phyloP scores from a whole-genome alignment of 495 filamentous ascomycete species.

The Hyaloscypha bicolor region DNA sequence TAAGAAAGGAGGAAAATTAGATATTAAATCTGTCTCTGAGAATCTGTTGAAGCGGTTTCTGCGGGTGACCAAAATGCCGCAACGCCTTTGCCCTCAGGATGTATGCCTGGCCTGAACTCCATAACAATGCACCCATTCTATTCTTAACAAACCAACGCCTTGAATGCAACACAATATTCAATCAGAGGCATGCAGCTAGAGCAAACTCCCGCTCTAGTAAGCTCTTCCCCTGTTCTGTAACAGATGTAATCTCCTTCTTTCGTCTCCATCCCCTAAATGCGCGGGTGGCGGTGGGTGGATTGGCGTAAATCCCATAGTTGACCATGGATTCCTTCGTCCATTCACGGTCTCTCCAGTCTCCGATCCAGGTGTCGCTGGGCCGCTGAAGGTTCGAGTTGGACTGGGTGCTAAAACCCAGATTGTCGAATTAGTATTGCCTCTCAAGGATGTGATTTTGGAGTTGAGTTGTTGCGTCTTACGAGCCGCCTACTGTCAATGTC shows the following conservation, averaged over 20 bases:
- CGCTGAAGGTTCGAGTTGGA: conserved; percentile 16
- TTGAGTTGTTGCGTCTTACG: neutral
- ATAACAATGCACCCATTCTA: conserved; percentile 1
- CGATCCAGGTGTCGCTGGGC: neutral
- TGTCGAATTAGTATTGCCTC: conserved; percentile 1
- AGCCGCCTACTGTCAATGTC: neutral
- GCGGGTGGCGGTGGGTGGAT: conserved; percentile 18
- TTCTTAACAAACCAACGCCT: neutral
- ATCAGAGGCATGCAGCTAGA: neutral
- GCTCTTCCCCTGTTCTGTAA: conserved; percentile 26
- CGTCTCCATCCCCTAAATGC: conserved; percentile 20
- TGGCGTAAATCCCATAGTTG: conserved; percentile 26
- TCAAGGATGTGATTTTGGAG: neutral
- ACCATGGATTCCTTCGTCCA: conserved; percentile 10
- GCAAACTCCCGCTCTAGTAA: conserved; percentile 4
- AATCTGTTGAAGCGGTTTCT: neutral
- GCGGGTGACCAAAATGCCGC: neutral
- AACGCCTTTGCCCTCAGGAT: neutral
- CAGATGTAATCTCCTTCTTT: conserved; percentile 26
- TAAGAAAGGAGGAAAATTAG: neutral
- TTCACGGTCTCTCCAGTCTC: conserved; percentile 7
- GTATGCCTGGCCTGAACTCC: neutral
- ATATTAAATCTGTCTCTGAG: neutral
- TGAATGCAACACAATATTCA: neutral
- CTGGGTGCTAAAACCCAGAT: conserved; percentile 11